A percentile compares a stretch with the other conserved stretches of the same genome.
Conservation (phyloP, 139 green algal genomes). For the Tetraselmis chui region DNA sequence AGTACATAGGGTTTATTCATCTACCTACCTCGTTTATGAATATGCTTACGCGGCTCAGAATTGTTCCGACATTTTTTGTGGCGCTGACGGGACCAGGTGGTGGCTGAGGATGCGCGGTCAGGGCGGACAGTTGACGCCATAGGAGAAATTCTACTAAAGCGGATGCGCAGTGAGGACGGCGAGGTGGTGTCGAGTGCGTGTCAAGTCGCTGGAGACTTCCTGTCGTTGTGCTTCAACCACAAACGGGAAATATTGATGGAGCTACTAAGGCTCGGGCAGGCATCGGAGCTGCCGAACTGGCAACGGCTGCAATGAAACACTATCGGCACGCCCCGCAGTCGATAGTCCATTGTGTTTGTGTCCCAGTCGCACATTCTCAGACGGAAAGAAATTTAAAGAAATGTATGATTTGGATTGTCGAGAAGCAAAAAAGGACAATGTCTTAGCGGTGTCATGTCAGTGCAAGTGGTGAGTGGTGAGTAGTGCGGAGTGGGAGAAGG, state of each 20-base stretch:
- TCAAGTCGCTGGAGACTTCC: neutral
- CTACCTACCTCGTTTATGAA: neutral
- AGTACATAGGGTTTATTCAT: neutral
- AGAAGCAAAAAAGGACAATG: too few species aligned
- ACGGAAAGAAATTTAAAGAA: too few species aligned
- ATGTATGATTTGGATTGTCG: too few species aligned
- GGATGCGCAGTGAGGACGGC: neutral
- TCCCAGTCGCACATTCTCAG: too few species aligned
- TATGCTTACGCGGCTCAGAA: too few species aligned
- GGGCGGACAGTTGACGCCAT: neutral
- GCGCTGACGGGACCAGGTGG: neutral
- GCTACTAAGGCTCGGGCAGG: neutral
- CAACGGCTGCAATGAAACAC: neutral
- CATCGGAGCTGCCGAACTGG: neutral
- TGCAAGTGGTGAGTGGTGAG: too few species aligned
- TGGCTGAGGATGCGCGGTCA: neutral
- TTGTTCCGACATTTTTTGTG: neutral
- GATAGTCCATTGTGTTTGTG: too few species aligned
- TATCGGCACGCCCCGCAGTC: too few species aligned
- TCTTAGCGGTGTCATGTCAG: too few species aligned
- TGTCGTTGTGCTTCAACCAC: neutral
- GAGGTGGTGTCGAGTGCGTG: neutral
- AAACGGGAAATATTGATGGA: neutral
- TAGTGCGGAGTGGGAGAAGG: too few species aligned
- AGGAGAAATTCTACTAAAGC: neutral